Evolutionary conservation across 2,329 filamentous ascomycete genomes (phyloP).

Genomic region (Tolypocladium paradoxum): DNA sequence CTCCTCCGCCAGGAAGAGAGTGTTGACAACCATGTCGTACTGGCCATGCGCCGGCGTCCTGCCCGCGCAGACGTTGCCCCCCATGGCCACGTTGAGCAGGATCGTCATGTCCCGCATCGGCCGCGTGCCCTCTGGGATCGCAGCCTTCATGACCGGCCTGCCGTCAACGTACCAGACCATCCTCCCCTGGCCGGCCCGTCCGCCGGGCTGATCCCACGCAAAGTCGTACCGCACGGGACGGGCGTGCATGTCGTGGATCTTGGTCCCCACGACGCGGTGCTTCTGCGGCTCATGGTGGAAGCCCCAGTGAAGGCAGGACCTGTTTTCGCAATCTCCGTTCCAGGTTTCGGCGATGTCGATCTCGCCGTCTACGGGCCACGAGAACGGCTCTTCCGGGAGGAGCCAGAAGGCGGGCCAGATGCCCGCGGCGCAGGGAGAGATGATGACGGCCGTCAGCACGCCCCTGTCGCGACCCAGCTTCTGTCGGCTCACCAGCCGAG

Average conservation of each 20-base stretch:
- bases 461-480: conserved; percentile 40
- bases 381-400: conserved; percentile 44
- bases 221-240: conserved; percentile 43
- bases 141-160: conserved; percentile 43
- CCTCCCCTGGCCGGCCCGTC: conserved; percentile 30
- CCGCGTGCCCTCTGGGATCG: conserved; percentile 39
- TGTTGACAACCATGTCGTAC: conserved; percentile 46
- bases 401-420: conserved; percentile 56
- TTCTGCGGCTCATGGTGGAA: conserved; percentile 43
- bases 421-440: conserved; percentile 41
- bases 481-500: conserved; percentile 41
- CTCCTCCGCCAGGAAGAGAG: conserved; percentile 40
- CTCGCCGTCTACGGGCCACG: conserved; percentile 49
- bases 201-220: conserved; percentile 39
- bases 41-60: conserved; percentile 37
- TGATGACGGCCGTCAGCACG: conserved; percentile 39
- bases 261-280: conserved; percentile 43
- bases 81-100: conserved; percentile 52
- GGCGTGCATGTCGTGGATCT: conserved; percentile 34
- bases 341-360: conserved; percentile 52
- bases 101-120: conserved; percentile 45
- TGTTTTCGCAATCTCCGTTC: conserved; percentile 46
- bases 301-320: conserved; percentile 50
- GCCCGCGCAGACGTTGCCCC: conserved; percentile 46
- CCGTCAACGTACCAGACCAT: conserved; percentile 52